Evolutionary conservation across 2,329 filamentous ascomycete genomes (phyloP).

Genomic region (Aspergillus tanneri): DNA sequence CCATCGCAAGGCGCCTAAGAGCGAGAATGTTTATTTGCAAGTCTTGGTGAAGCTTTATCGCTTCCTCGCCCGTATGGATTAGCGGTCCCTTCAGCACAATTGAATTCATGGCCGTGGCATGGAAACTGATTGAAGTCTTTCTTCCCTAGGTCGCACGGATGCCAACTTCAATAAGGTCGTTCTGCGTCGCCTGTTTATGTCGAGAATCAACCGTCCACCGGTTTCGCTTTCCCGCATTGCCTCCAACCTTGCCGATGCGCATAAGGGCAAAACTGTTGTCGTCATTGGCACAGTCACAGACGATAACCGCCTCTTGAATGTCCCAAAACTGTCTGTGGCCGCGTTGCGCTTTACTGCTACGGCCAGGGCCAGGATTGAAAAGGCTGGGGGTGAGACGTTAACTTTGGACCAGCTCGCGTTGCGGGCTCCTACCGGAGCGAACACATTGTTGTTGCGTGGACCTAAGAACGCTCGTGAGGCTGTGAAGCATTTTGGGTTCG

Average conservation of each 20-base stretch:
- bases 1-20: constrained; percentile 95
- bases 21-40: constrained; percentile 96
- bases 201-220: constrained; percentile 94
- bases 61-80: constrained; percentile 78
- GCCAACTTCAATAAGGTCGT: constrained; percentile 98
- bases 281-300: constrained; percentile 95
- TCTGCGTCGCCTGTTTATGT: constrained; percentile 96
- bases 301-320: constrained; percentile 86
- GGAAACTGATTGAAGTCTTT: constrained; percentile 22
- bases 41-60: constrained; percentile 97
- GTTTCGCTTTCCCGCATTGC: constrained; percentile 91
- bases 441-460: constrained; percentile 94
- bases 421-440: constrained; percentile 89
- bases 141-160: constrained; percentile 86
- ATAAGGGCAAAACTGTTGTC: constrained; percentile 76
- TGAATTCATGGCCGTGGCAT: too few species aligned
- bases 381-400: constrained; percentile 90
- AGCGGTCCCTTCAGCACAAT: neutral
- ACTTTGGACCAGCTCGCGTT: constrained; percentile 97
- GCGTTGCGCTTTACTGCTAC: constrained; percentile 96
- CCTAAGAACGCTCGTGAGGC: constrained; percentile 98
- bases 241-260: constrained; percentile 60
- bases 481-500: constrained; percentile 98
- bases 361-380: constrained; percentile 87
- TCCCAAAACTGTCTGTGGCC: constrained; percentile 91